Evolutionary conservation across 345 rosid genomes (phyloP), one percentile per base, ranked within the genome.

Genomic region (Arabis hirsuta): DNA sequence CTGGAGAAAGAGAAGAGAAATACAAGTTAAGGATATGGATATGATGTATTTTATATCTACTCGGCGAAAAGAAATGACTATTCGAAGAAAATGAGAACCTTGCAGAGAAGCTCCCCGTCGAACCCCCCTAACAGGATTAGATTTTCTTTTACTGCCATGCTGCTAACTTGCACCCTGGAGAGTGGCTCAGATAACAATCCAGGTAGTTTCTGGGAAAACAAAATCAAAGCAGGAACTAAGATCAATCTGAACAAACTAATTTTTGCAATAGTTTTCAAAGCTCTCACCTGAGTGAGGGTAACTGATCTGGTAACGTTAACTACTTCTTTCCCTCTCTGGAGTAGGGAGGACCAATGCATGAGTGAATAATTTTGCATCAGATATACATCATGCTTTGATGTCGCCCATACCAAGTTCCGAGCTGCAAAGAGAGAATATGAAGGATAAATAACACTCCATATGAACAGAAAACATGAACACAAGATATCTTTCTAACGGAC

Each of bases 41-140:
- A 16, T 27, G 9, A 38, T n/a, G 43, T 38, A 14, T 58, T 16
- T 16, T 19, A 2, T 27, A 5, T 53, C 36, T 12, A 29, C 19
- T 13, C 10, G 0, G 3, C 3, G n/a, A 32, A 29, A 19, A 14
- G 3, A 0, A 36, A 34, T 16, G 55, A 12, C 2, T 36, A 22
- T 36, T 54, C 27, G 24, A 61, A 68, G 57, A 53, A 20, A 22
- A 4, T 13, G 20, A 9, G 26, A 73, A 89, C 97, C 96, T 86
- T 91, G 85, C 96, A 89, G 78, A 91, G 81, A 65, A 91, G 88
- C 75, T 91, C 91, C 63, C 97, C 97, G 7, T 89, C 88, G 63
- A 86, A 89, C 31, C 97, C 97, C 39, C 97, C 97, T 8, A 92
- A 87, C 7, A 89, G 86, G 78, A 91, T 24, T 39, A 91, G 65